Evolutionary conservation across 2,329 filamentous ascomycete species (phyloP).

Genomic region (Aspergillus flavus): DNA sequence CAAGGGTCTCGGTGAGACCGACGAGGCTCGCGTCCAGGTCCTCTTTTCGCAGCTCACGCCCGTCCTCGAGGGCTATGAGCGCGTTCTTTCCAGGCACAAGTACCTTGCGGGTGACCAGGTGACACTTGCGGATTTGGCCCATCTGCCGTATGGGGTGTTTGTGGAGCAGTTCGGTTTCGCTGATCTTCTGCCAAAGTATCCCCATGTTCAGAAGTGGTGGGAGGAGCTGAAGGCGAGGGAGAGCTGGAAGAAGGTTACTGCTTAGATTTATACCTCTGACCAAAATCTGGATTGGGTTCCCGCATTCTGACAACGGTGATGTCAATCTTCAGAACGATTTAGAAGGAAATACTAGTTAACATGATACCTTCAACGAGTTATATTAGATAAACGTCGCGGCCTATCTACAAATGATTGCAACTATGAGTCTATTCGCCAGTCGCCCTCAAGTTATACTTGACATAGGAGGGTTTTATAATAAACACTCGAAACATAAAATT

Average conservation of each 20-base stretch:
- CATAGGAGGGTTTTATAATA: no score
- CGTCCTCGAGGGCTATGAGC: conserved; percentile 21
- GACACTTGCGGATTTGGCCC: conserved; percentile 18
- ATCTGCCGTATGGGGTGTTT: conserved; percentile 17
- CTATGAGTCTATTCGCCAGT: no score
- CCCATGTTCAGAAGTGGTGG: conserved; percentile 17
- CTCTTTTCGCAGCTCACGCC: conserved; percentile 14
- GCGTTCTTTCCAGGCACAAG: conserved; percentile 22
- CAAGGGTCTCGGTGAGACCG: conserved; percentile 14
- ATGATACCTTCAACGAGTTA: no score
- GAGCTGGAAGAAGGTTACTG: conserved; percentile 14
- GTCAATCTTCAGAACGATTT: background rate
- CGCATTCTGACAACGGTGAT: background rate
- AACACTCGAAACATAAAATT: no score
- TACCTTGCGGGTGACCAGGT: conserved; percentile 23
- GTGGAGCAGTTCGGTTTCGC: conserved; percentile 16
- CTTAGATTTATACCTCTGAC: background rate
- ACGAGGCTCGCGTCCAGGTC: conserved; percentile 15
- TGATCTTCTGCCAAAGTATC: conserved; percentile 18
- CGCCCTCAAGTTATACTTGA: no score
- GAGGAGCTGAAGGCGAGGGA: conserved; percentile 16
- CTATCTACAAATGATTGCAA: no score
- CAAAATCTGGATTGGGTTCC: no score
- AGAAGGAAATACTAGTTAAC: no score
- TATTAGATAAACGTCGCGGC: no score